A percentile compares a stretch with the other conserved stretches of the same genome.
phyloP scores from a whole-genome alignment of 768 basidiomycete genomes.

The Antrodiella citrinella region DNA sequence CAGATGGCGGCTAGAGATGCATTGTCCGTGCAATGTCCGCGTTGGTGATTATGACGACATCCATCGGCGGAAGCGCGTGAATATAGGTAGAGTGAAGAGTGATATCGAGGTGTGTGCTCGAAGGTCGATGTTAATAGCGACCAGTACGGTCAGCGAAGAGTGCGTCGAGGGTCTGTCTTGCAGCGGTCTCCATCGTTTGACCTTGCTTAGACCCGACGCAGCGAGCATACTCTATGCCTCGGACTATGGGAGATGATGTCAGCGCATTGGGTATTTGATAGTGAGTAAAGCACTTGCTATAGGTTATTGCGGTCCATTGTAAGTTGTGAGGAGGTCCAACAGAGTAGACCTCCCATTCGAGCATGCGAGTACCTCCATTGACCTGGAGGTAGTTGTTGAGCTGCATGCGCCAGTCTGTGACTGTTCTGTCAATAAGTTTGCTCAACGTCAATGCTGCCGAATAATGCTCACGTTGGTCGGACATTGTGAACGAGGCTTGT shows the following conservation, averaged over 20 bases:
- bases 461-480: background rate
- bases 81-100: background rate
- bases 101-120: background rate
- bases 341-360: slow-evolving; percentile 19
- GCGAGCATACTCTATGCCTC: slow-evolving; percentile 20
- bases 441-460: background rate
- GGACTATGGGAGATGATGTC: slow-evolving; percentile 10
- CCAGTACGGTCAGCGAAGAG: slow-evolving; percentile 15
- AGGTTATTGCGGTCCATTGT: slow-evolving; percentile 20
- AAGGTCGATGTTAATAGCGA: slow-evolving; percentile 11
- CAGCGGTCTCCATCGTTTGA: slow-evolving; percentile 20
- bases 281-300: slow-evolving; percentile 14
- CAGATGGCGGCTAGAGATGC: background rate
- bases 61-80: background rate
- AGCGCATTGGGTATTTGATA: background rate
- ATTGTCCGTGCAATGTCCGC: background rate
- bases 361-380: slow-evolving; percentile 15
- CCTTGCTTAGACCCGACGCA: slow-evolving; percentile 12
- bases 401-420: slow-evolving; percentile 23
- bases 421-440: background rate
- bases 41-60: background rate
- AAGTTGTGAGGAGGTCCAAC: slow-evolving; percentile 19
- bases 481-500: background rate
- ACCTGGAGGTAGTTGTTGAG: slow-evolving; percentile 25
- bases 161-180: slow-evolving; percentile 15